Percentiles rank a stretch among this genome's conserved stretches.
Conservation (phyloP, 805 yeast genomes). For the Starmerella stigmatis region DNA sequence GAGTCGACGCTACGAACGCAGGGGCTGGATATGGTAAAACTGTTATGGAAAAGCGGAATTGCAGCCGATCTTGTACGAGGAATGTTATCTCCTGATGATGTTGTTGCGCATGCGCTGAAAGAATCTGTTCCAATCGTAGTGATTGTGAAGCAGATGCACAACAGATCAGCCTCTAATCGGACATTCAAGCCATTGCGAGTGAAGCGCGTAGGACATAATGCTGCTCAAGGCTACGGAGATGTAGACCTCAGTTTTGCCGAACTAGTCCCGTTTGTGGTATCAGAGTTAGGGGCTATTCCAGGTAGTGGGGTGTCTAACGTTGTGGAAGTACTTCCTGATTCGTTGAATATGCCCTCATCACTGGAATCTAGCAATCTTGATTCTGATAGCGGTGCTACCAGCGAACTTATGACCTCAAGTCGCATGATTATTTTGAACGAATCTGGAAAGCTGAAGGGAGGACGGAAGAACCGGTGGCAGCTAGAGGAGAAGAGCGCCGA, state of each 20-base stretch:
- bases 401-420: not conserved
- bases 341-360: not conserved
- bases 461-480: conserved; percentile 66
- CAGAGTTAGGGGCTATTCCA: conserved; percentile 22
- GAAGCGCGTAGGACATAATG: conserved; percentile 46
- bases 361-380: not conserved
- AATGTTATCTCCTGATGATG: conserved; percentile 47
- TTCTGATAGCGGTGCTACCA: not conserved
- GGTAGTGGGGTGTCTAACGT: not conserved
- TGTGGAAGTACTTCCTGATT: not conserved
- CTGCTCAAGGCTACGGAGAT: conserved; percentile 36
- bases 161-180: conserved; percentile 33
- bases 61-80: conserved; percentile 52
- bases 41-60: conserved; percentile 68
- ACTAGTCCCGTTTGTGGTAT: conserved; percentile 38
- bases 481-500: conserved; percentile 66
- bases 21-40: conserved; percentile 53
- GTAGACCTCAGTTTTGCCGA: conserved; percentile 65
- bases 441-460: conserved; percentile 60
- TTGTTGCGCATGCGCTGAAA: conserved; percentile 47
- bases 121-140: conserved; percentile 73
- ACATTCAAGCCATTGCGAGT: conserved; percentile 65
- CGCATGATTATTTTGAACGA: conserved; percentile 53
- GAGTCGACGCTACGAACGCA: conserved; percentile 44
- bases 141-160: conserved; percentile 58